Percentiles rank a stretch among this genome's conserved stretches.
Evolutionary conservation across 73 alveolate genomes (phyloP).

Genomic region (Paramecium biaurelia): DNA sequence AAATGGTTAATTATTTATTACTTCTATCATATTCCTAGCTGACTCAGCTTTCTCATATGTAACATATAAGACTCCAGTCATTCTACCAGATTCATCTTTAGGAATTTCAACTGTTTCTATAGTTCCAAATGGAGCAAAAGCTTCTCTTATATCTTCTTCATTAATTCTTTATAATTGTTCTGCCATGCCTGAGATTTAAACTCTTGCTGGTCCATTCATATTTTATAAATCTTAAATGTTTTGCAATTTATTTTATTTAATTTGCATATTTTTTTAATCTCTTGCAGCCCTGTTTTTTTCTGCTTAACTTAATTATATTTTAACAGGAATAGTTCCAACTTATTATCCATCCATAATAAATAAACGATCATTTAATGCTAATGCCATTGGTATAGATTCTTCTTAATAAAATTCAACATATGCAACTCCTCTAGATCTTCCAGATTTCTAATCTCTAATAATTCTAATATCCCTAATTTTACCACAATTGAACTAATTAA

Average conservation of each 20-base stretch:
- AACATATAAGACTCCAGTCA: slow-evolving; percentile 39
- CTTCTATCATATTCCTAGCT: slow-evolving; percentile 43
- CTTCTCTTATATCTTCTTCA: slow-evolving; percentile 82
- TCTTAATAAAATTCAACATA: slow-evolving; percentile 95
- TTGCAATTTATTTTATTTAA: slow-evolving; percentile 75
- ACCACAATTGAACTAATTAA: slow-evolving; percentile 62
- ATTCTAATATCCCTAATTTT: slow-evolving; percentile 94
- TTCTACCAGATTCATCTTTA: slow-evolving; percentile 65
- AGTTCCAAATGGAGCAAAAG: slow-evolving; percentile 94
- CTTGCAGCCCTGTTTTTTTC: slow-evolving; percentile 96
- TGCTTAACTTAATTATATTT: slow-evolving; percentile 92
- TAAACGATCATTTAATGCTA: slow-evolving; percentile 83
- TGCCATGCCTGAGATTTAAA: slow-evolving; percentile 85
- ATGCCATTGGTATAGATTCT: slow-evolving; percentile 90
- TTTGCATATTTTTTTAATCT: slow-evolving; percentile 72
- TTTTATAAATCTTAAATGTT: slow-evolving; percentile 64
- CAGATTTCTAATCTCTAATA: slow-evolving; percentile 89
- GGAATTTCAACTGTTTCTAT: slow-evolving; percentile 91
- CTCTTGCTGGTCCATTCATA: slow-evolving; percentile 81
- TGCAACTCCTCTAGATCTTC: slow-evolving; percentile 94
- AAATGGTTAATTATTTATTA: slow-evolving; percentile 11
- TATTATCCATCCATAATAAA: slow-evolving; percentile 80
- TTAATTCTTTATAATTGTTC: slow-evolving; percentile 73
- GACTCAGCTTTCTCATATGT: slow-evolving; percentile 44
- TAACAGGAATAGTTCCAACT: slow-evolving; percentile 66